Percentiles rank a stretch among this genome's conserved stretches.
phyloP scores from a whole-genome alignment of 2,329 filamentous ascomycete genomes.

The Ophiostoma quercus region DNA sequence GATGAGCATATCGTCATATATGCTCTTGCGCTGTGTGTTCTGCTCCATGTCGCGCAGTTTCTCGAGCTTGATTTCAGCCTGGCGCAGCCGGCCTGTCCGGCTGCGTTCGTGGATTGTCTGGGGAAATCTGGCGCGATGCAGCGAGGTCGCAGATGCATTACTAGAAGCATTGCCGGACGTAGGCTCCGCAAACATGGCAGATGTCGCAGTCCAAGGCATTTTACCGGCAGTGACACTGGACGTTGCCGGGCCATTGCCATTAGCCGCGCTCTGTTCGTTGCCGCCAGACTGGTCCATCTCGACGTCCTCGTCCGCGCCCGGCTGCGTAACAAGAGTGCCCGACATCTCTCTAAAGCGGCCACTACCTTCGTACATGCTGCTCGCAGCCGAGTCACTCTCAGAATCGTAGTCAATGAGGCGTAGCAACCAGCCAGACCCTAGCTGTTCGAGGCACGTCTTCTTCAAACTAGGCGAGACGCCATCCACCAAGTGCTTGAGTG shows the following conservation, averaged over 20 bases:
- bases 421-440: constrained; percentile 75
- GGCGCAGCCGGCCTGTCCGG: constrained; percentile 42
- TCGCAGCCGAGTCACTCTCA: constrained; percentile 45
- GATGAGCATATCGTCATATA: constrained; percentile 73
- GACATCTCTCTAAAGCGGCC: constrained; percentile 25
- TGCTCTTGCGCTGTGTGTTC: constrained; percentile 61
- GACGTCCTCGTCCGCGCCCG: constrained; percentile 53
- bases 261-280: constrained; percentile 20
- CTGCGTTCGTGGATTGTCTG: constrained; percentile 28
- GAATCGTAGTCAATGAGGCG: constrained; percentile 65
- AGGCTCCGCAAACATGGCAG: neutral
- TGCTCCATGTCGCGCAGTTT: constrained; percentile 60
- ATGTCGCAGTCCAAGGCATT: neutral
- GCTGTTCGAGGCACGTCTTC: constrained; percentile 68
- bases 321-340: constrained; percentile 28
- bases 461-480: constrained; percentile 67
- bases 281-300: constrained; percentile 46
- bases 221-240: neutral
- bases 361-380: neutral
- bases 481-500: constrained; percentile 82
- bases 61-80: constrained; percentile 47
- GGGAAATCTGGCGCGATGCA: constrained; percentile 25
- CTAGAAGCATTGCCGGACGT: neutral
- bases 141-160: constrained; percentile 21
- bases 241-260: neutral